Evolutionary conservation across 441 rosid species (phyloP).

Genomic region (Syzygium malaccense): DNA sequence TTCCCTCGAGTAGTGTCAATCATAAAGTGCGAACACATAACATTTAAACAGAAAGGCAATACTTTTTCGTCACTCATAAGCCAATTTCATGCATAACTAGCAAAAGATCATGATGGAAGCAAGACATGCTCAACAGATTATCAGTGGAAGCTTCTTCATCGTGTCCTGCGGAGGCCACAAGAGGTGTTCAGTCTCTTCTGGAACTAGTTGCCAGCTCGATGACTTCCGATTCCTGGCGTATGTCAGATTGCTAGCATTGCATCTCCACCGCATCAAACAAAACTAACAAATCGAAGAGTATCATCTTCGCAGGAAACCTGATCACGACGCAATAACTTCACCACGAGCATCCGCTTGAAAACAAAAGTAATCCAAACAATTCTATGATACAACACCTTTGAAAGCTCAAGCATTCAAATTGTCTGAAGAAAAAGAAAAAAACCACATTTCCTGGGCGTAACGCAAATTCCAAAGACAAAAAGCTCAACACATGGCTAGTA

Average conservation of each 20-base stretch:
- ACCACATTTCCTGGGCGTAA: not conserved
- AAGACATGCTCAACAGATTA: not conserved
- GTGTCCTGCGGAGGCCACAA: not conserved
- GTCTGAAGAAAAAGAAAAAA: not conserved
- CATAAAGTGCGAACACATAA: not conserved
- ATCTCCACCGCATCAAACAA: not conserved
- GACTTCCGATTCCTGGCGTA: not conserved
- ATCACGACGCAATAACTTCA: not conserved
- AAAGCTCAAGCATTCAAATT: not conserved
- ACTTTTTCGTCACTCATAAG: not conserved
- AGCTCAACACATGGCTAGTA: not conserved
- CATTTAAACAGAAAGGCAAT: not conserved
- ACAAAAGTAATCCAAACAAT: not conserved
- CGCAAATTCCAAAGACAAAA: not conserved
- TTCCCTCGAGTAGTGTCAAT: not conserved
- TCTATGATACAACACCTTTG: not conserved
- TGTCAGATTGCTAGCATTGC: not conserved
- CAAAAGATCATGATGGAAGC: not conserved
- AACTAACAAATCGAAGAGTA: not conserved
- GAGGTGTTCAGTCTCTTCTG: not conserved
- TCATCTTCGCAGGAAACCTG: not conserved
- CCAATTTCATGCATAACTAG: not conserved
- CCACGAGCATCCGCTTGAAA: rapidly evolving
- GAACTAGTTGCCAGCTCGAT: not conserved
- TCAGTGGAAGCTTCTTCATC: not conserved